phyloP scores from a whole-genome alignment of 2,329 filamentous ascomycete genomes.

The Pseudogymnoascus verrucosus region DNA sequence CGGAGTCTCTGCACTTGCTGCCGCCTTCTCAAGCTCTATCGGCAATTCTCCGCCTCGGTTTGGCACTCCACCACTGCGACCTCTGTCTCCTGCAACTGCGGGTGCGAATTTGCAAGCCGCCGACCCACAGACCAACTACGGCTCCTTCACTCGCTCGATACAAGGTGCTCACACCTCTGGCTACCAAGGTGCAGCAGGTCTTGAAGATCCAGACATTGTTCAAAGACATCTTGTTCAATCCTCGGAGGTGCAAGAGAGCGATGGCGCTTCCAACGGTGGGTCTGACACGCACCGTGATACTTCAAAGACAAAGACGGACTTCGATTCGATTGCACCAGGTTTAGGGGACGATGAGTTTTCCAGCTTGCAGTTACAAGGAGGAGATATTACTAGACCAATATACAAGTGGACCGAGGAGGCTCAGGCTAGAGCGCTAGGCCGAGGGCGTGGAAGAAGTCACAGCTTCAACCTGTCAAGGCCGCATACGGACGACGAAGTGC shows the following conservation, averaged over 20 bases:
- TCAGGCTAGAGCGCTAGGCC: slow-evolving; percentile 52
- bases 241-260: slow-evolving; percentile 35
- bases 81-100: slow-evolving; percentile 49
- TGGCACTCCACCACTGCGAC: slow-evolving; percentile 50
- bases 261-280: slow-evolving; percentile 19
- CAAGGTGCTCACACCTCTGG: slow-evolving; percentile 30
- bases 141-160: slow-evolving; percentile 59
- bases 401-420: slow-evolving; percentile 95
- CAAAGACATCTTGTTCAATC: slow-evolving; percentile 79
- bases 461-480: slow-evolving; percentile 76
- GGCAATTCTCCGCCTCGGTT: slow-evolving; percentile 63
- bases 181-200: slow-evolving; percentile 47
- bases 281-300: slow-evolving; percentile 30
- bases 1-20: slow-evolving; percentile 79
- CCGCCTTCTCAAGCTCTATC: slow-evolving; percentile 70
- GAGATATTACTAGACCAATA: slow-evolving; percentile 88
- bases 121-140: slow-evolving; percentile 65
- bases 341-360: slow-evolving; percentile 76
- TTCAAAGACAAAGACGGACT: slow-evolving; percentile 26
- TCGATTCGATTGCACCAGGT: slow-evolving; percentile 27
- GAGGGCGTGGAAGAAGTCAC: slow-evolving; percentile 64
- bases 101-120: slow-evolving; percentile 31
- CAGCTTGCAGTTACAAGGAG: slow-evolving; percentile 84
- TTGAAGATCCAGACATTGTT: slow-evolving; percentile 86
- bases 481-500: slow-evolving; percentile 67